Percentiles rank a stretch among this genome's conserved stretches.
phyloP scores from a whole-genome alignment of 345 rosid species.

The Luvunga scandens region DNA sequence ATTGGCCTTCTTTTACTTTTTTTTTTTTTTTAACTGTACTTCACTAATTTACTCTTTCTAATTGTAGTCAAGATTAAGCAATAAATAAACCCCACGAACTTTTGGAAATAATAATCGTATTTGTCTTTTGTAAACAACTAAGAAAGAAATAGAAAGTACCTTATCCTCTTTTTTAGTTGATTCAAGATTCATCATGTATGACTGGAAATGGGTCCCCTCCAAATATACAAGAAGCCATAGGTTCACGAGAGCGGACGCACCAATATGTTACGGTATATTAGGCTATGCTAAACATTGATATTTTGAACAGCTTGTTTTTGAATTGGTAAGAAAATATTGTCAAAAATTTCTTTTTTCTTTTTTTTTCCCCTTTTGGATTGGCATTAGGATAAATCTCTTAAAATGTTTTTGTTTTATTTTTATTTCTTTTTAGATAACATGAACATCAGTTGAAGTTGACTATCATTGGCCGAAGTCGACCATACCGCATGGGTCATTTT shows the following conservation, averaged over 20 bases:
- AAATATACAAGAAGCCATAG: too few relatives aligned
- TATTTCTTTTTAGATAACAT: background rate
- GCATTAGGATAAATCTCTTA: background rate
- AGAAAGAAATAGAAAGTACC: background rate
- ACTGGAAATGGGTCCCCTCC: background rate
- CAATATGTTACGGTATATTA: too few relatives aligned
- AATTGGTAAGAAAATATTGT: too few relatives aligned
- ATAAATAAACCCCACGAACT: background rate
- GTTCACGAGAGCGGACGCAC: too few relatives aligned
- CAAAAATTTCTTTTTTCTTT: too few relatives aligned
- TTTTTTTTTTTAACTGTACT: too few relatives aligned
- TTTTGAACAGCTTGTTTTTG: too few relatives aligned
- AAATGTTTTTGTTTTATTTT: background rate
- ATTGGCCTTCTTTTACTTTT: background rate
- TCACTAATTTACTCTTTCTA: background rate
- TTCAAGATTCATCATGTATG: background rate
- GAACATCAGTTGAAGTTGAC: background rate
- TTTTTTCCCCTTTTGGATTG: background rate
- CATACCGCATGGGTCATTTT: slow-evolving; percentile 9
- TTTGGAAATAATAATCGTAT: background rate
- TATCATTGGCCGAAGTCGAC: background rate
- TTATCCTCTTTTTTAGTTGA: background rate
- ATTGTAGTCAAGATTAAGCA: background rate
- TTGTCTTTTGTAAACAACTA: background rate
- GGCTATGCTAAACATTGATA: too few relatives aligned